Conservation (phyloP, 2,329 filamentous ascomycete species). For the Cryphonectria naterciae region DNA sequence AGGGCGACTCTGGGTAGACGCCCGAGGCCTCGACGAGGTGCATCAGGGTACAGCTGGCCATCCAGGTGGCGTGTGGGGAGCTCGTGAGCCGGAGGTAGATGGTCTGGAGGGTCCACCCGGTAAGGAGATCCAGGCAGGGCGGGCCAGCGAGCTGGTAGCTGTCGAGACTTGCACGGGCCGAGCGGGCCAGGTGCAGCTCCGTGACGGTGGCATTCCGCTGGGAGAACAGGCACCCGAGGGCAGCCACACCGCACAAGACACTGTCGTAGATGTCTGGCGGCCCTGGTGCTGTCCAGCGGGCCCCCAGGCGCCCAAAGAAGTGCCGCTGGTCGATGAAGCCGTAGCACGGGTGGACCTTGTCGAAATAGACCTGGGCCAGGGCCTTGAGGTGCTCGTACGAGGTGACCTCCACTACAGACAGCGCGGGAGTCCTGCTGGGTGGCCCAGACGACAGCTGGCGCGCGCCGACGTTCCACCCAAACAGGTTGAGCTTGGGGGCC, state of each 20-base stretch:
- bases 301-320: slow-evolving; percentile 37
- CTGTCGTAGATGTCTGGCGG: slow-evolving; percentile 46
- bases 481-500: slow-evolving; percentile 57
- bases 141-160: slow-evolving; percentile 43
- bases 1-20: slow-evolving; percentile 45
- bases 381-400: slow-evolving; percentile 51
- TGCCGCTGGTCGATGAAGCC: slow-evolving; percentile 48
- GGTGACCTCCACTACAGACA: slow-evolving; percentile 50
- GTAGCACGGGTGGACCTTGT: slow-evolving; percentile 57
- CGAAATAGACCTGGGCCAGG: slow-evolving; percentile 53
- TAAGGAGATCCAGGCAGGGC: slow-evolving; percentile 46
- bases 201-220: slow-evolving; percentile 43
- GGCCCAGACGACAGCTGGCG: slow-evolving; percentile 35
- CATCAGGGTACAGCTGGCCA: slow-evolving; percentile 61
- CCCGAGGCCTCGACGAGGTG: slow-evolving; percentile 60
- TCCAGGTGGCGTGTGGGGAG: slow-evolving; percentile 58
- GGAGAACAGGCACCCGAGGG: slow-evolving; percentile 57
- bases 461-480: slow-evolving; percentile 57
- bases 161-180: slow-evolving; percentile 47
- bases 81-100: slow-evolving; percentile 58
- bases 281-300: slow-evolving; percentile 40
- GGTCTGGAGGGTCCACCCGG: slow-evolving; percentile 57
- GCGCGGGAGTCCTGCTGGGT: slow-evolving; percentile 30
- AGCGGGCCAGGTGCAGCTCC: slow-evolving; percentile 52
- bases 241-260: slow-evolving; percentile 59